Evolutionary conservation across 352 stramenopile species (phyloP).

Genomic region (Phytophthora europaea): DNA sequence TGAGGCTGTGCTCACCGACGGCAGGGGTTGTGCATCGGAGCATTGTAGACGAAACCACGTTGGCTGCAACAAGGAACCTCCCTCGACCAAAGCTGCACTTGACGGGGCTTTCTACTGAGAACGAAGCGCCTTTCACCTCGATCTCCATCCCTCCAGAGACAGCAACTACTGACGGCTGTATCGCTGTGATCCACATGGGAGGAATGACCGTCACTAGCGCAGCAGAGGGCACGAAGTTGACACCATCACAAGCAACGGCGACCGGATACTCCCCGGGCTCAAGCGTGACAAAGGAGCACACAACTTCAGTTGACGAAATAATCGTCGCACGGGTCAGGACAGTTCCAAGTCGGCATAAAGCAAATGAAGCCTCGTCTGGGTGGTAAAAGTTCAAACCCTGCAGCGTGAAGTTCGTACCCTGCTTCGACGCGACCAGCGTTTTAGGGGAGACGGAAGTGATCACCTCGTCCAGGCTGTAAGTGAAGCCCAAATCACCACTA

Average conservation of each 20-base stretch:
- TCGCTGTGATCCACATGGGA: slow-evolving; percentile 31
- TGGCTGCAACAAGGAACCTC: slow-evolving; percentile 18
- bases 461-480: slow-evolving; percentile 41
- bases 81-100: slow-evolving; percentile 43
- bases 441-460: slow-evolving; percentile 37
- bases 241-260: slow-evolving; percentile 48
- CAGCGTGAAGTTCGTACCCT: slow-evolving; percentile 25
- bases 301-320: slow-evolving; percentile 32
- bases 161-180: slow-evolving; percentile 31
- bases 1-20: slow-evolving; percentile 14
- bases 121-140: slow-evolving; percentile 36
- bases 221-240: slow-evolving; percentile 41
- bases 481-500: slow-evolving; percentile 9
- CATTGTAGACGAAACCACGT: slow-evolving; percentile 23
- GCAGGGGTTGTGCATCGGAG: slow-evolving; percentile 32
- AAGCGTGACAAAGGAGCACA: slow-evolving; percentile 27
- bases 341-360: slow-evolving; percentile 42
- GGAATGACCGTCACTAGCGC: slow-evolving; percentile 22
- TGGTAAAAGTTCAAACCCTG: slow-evolving; percentile 42
- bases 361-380: not conserved
- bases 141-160: slow-evolving; percentile 30
- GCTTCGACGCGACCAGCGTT: not conserved
- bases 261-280: slow-evolving; percentile 32
- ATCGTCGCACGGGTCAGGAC: slow-evolving; percentile 28
- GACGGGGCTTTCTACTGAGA: slow-evolving; percentile 3